Base-by-base conservation (phyloP, 768 basidiomycete genomes). In the Calvatia gigantea region DNA sequence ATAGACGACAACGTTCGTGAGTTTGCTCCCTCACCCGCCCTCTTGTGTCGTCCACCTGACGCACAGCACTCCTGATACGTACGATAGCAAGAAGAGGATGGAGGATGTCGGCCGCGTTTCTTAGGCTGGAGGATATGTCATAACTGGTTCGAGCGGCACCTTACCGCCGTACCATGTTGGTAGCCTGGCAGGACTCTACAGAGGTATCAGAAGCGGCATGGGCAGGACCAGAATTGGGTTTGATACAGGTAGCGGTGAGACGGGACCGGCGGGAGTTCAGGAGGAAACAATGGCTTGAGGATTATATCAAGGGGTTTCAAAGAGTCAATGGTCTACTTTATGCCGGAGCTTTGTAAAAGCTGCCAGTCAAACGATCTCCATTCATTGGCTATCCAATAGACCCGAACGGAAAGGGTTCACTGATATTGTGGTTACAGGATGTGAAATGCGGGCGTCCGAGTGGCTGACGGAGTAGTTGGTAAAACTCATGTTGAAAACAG, bases 1-100 rank as follows among this genome's bases (percentile, higher is more conserved):
- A 72, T 93, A 90, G 67, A 93, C 68, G 8, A 74, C 79, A 65
- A 84, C 77, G 38, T 78, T 83, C 76, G 81, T 92, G 19, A 75
- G 75, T 67, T 72, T 77, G 64, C 80, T 75, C 86, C 77, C 27
- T 79, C 74, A 54, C 70, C 72, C 47, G 75, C 74, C 58, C 70
- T 78, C 28, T 68, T 62, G 56, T 90, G 82, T 49, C 68, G 79
- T n/a, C 55, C 72, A 69, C 64, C 69, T 80, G 73, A 92, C 65
- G 68, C 82, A 89, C 0, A 72, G 63, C 8, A 66, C 73, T 32
- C 75, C 57, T 37, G 69, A 72, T 19, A 81, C 51, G 25, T n/a
- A 63, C 71, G 58, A 85, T 69, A 60, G 82, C 48, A 60, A 88
- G 62, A n/a, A 92, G 69, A 2, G 89, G 77, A 2, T 87, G 73